Percentiles rank a stretch among this genome's conserved stretches.
Conservation (phyloP, 768 basidiomycete species). For the Phaeotremella skinneri region DNA sequence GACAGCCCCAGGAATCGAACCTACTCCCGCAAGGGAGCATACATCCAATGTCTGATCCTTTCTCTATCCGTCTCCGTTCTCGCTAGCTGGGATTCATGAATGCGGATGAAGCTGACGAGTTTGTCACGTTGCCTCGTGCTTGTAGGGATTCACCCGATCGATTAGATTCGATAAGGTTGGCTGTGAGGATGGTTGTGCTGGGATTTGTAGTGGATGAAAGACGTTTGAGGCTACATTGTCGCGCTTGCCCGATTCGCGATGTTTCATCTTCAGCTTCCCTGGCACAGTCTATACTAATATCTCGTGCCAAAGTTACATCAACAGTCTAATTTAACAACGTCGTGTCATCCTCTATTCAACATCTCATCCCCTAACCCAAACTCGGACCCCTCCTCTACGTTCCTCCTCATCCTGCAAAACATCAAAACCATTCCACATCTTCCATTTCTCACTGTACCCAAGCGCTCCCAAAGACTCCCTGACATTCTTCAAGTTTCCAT, state of each 20-base stretch:
- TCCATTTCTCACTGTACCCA: slow-evolving; percentile 68
- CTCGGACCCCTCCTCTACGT: slow-evolving; percentile 65
- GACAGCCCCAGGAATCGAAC: slow-evolving; percentile 54
- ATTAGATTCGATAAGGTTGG: slow-evolving; percentile 1
- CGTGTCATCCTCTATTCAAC: no score
- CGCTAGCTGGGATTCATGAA: slow-evolving; percentile 7
- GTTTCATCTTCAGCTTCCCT: no score
- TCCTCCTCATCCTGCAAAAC: slow-evolving; percentile 67
- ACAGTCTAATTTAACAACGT: no score
- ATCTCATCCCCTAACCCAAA: slow-evolving; percentile 59
- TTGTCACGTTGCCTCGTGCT: slow-evolving; percentile 1
- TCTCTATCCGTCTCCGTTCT: neutral
- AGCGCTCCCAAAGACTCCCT: slow-evolving; percentile 55
- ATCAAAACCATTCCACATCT: slow-evolving; percentile 61
- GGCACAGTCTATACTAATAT: neutral
- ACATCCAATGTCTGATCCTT: slow-evolving; percentile 47
- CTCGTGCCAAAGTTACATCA: neutral
- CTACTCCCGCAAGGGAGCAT: slow-evolving; percentile 49
- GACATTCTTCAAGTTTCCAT: slow-evolving; percentile 56
- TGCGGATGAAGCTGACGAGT: slow-evolving; percentile 10
- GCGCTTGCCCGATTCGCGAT: no score
- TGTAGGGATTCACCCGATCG: neutral
- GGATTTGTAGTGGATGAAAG: slow-evolving; percentile 6
- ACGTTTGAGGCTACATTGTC: neutral
- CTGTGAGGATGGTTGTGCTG: slow-evolving; percentile 4